Evolutionary conservation across 441 rosid genomes (phyloP).

Genomic region (Breynia disticha): DNA sequence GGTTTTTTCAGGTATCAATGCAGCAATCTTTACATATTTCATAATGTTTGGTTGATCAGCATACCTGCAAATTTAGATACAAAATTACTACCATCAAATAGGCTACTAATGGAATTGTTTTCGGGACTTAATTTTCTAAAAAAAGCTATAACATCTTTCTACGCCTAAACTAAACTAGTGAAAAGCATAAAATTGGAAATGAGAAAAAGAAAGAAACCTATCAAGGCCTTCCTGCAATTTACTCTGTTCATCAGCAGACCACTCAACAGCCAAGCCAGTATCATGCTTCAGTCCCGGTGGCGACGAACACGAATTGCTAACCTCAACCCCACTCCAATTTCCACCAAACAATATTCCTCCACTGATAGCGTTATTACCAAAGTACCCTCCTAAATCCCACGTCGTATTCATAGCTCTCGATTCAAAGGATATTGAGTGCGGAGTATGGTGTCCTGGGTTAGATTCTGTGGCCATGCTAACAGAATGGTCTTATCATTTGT

Average conservation of each 20-base stretch:
- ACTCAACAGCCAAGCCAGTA: constrained; percentile 64
- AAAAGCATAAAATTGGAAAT: no score
- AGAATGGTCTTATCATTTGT: no score
- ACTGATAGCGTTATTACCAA: constrained; percentile 15
- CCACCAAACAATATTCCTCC: constrained; percentile 11
- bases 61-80: constrained; percentile 33
- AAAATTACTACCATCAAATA: neutral
- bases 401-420: constrained; percentile 29
- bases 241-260: constrained; percentile 79
- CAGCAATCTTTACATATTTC: constrained; percentile 87
- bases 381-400: constrained; percentile 40
- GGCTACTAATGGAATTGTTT: neutral
- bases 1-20: constrained; percentile 71
- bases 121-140: no score
- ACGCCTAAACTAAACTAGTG: no score
- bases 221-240: constrained; percentile 67
- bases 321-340: no score
- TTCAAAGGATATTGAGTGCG: constrained; percentile 46
- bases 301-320: no score
- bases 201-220: no score
- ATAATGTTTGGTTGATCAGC: constrained; percentile 66
- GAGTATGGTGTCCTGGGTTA: constrained; percentile 36
- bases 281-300: constrained; percentile 39
- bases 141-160: no score
- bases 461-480: constrained; percentile 51